Percentiles rank a stretch among this genome's conserved stretches.
phyloP scores from a whole-genome alignment of 352 stramenopile genomes.

The Pythium aquatile region DNA sequence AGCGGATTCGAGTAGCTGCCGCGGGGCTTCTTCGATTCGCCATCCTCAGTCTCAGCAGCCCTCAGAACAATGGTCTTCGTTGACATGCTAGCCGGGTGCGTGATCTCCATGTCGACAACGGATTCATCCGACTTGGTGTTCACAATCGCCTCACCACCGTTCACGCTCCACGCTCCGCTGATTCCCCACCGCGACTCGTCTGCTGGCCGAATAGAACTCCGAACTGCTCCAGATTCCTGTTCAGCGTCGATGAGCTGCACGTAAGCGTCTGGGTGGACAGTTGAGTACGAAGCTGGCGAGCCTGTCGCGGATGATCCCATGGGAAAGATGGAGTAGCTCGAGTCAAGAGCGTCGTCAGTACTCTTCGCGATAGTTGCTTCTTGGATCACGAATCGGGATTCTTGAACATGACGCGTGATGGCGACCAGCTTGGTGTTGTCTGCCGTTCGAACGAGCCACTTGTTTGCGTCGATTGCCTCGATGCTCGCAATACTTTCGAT shows the following conservation, averaged over 20 bases:
- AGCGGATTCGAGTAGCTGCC: constrained; percentile 5
- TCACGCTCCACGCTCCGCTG: constrained; percentile 25
- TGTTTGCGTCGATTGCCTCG: constrained; percentile 33
- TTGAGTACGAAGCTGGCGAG: constrained; percentile 16
- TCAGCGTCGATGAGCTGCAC: constrained; percentile 33
- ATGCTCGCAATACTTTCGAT: constrained; percentile 37
- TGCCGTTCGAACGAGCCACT: constrained; percentile 56
- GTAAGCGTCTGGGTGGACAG: constrained; percentile 48
- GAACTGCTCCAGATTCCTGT: background rate
- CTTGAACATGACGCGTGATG: constrained; percentile 23
- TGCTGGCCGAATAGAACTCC: constrained; percentile 17
- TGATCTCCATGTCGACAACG: constrained; percentile 29
- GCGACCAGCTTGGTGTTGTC: constrained; percentile 35
- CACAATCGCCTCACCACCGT: constrained; percentile 19
- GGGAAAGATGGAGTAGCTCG: constrained; percentile 35
- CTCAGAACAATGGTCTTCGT: constrained; percentile 50
- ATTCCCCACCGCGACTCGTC: constrained; percentile 30
- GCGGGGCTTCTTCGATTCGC: background rate
- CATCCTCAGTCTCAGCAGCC: background rate
- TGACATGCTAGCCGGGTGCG: constrained; percentile 2
- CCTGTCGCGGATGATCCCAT: constrained; percentile 5
- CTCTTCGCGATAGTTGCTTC: constrained; percentile 22
- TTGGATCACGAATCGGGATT: constrained; percentile 35
- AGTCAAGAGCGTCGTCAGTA: constrained; percentile 15
- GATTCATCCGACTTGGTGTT: constrained; percentile 24